phyloP scores from a whole-genome alignment of 2,329 filamentous ascomycete species.

The Beauveria caledonica region DNA sequence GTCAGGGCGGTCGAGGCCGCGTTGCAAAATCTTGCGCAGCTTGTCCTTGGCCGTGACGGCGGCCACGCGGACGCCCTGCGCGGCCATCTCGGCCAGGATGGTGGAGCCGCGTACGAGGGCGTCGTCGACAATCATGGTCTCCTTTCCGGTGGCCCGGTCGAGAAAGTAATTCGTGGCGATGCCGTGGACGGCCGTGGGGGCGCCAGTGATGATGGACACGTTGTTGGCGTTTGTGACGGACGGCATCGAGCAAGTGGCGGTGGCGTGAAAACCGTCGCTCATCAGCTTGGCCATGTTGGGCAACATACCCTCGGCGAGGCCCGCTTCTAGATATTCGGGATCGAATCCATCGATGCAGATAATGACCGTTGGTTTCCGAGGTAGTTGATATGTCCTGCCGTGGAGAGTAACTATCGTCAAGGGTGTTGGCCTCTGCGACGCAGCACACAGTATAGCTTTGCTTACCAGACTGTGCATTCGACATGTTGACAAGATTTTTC shows the following conservation, averaged over 20 bases:
- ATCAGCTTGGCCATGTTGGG: conserved; percentile 25
- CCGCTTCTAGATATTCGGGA: conserved; percentile 29
- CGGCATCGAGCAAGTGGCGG: conserved; percentile 32
- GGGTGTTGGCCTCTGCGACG: neutral
- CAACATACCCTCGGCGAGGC: conserved; percentile 25
- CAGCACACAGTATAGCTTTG: neutral
- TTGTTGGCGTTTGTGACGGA: conserved; percentile 39
- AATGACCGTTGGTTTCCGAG: conserved; percentile 27
- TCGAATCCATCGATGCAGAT: conserved; percentile 37
- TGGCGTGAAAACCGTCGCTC: conserved; percentile 28
- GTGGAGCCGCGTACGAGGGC: conserved; percentile 32
- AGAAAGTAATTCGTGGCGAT: conserved; percentile 37
- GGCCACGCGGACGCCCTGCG: conserved; percentile 29
- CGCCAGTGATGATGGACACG: conserved; percentile 35
- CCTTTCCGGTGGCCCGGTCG: conserved; percentile 29
- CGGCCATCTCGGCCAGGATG: conserved; percentile 31
- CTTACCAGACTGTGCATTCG: neutral
- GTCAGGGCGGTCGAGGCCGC: conserved; percentile 21
- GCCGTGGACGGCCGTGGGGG: conserved; percentile 30
- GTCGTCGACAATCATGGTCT: conserved; percentile 34
- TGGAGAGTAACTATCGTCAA: neutral
- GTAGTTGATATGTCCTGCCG: conserved; percentile 10
- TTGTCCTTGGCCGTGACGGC: conserved; percentile 38
- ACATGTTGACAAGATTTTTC: neutral
- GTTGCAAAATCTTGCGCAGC: conserved; percentile 30